Percentiles rank a stretch among this genome's conserved stretches.
Evolutionary conservation across 306 rosid species (phyloP).

Genomic region (Vigna reflexopilosa): DNA sequence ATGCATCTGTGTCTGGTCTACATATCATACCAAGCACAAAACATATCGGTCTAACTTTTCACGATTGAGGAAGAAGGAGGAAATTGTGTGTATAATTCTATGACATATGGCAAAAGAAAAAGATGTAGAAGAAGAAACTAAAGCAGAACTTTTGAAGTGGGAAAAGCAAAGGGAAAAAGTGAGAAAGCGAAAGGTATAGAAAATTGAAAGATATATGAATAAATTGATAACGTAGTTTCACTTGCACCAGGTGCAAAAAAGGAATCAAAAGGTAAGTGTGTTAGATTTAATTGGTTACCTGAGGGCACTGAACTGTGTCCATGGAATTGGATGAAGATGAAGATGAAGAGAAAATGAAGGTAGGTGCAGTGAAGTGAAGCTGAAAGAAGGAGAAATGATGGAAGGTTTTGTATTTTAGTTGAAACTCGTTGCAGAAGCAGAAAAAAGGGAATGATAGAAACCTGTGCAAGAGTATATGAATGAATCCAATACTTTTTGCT

Average conservation of each 20-base stretch:
- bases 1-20: neutral
- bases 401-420: constrained; percentile 33
- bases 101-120: neutral
- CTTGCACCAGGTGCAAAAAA: constrained; percentile 8
- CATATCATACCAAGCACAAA: constrained; percentile 32
- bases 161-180: constrained; percentile 40
- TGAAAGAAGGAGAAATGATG: constrained; percentile 30
- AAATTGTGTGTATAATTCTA: neutral
- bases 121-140: constrained; percentile 2
- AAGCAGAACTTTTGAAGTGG: constrained; percentile 33
- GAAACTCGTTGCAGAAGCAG: constrained; percentile 34
- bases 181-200: constrained; percentile 57
- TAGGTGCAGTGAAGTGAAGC: neutral
- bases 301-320: constrained; percentile 90
- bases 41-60: constrained; percentile 32
- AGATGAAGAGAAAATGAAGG: constrained; percentile 19
- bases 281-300: constrained; percentile 46
- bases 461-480: neutral
- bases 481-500: constrained; percentile 31
- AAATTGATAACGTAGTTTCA: constrained; percentile 21
- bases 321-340: constrained; percentile 52
- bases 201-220: constrained; percentile 5
- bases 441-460: constrained; percentile 44
- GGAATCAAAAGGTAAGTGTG: neutral
- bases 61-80: neutral